Evolutionary conservation across 2,329 filamentous ascomycete genomes (phyloP), one percentile per base, ranked within the genome.

Genomic region (Ciborinia camelliae): DNA sequence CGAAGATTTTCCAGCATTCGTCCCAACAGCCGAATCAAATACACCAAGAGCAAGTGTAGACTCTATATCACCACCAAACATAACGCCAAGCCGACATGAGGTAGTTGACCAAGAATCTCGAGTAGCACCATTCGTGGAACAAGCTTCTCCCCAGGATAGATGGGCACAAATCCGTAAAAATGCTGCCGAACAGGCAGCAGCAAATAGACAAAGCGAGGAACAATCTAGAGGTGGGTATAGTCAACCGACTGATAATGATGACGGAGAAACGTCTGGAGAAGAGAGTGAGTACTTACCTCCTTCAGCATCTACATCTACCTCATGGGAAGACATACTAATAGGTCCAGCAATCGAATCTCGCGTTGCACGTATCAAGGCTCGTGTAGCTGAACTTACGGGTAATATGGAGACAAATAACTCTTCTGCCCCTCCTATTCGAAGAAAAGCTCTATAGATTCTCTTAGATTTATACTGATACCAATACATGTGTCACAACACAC

Each of bases 91-190:
- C 51, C 57, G 66, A 62, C 45, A 51, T 15, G 67, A 73, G 20
- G 71, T 83, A 32, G 67, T 65, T n/a, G 28, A 72, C 68, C 54
- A 73, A 64, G 58, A 73, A 66, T 62, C 67, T 28, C 70, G 75
- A n/a, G 28, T 23, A 47, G 53, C 43, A 26, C 71, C 75, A 53
- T 69, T 72, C 41, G 72, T 23, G 23, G 51, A 57, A 45, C 53
- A 20, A 45, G 12, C 12, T 12, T 65, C 52, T 8, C 37, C 39
- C 39, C 82, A 90, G 69, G 93, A 97, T 75, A 88, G 94, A 63
- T 99, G 95, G 95, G 94, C 94, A 0, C 92, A 96, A 77, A 97
- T 98, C 70, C 87, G 93, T 70, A 94, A 93, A 82, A 97, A 97
- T 73, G 95, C 95, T 14, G 92, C 92, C 4, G 90, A 95, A 67